These are phyloP conservation scores for Sordaria brevicollis DNA, from an alignment of 495 filamentous ascomycete genomes.

Conservation along the genomic window DNA sequence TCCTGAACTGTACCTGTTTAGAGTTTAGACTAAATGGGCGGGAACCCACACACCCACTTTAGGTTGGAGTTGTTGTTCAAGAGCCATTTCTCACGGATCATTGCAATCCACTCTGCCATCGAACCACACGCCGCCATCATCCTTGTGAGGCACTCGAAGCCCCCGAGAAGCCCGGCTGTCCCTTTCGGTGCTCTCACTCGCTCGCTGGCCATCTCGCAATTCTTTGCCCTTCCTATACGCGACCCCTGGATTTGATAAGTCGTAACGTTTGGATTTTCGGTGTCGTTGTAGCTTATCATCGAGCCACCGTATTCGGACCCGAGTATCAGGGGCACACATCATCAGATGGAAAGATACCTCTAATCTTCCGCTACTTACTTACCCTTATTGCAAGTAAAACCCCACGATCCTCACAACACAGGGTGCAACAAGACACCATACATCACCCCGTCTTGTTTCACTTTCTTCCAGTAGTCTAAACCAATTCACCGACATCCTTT, in stretches of 20 bases:
- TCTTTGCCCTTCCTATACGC: not conserved
- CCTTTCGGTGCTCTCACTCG: not conserved
- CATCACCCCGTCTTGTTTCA: not conserved
- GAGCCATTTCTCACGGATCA: not conserved
- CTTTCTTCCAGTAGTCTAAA: not conserved
- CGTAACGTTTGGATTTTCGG: not conserved
- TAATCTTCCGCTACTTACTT: too few species aligned
- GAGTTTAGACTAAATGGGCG: not conserved
- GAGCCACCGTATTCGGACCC: not conserved
- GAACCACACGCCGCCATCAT: not conserved
- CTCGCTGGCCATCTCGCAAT: not conserved
- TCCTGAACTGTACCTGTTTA: not conserved
- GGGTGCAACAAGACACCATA: not conserved
- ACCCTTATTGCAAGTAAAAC: not conserved
- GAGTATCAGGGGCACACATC: not conserved
- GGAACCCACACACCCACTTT: not conserved
- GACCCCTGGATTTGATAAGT: not conserved
- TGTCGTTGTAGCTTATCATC: not conserved
- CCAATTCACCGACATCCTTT: not conserved
- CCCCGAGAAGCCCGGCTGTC: not conserved
- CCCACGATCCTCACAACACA: not conserved
- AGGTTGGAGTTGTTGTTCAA: not conserved
- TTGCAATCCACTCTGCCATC: not conserved
- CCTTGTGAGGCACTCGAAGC: not conserved
- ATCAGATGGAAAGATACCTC: not conserved